A percentile compares a stretch with the other conserved stretches of the same genome.
phyloP scores from a whole-genome alignment of 2,329 filamentous ascomycete species.

The Sarocladium strictum region DNA sequence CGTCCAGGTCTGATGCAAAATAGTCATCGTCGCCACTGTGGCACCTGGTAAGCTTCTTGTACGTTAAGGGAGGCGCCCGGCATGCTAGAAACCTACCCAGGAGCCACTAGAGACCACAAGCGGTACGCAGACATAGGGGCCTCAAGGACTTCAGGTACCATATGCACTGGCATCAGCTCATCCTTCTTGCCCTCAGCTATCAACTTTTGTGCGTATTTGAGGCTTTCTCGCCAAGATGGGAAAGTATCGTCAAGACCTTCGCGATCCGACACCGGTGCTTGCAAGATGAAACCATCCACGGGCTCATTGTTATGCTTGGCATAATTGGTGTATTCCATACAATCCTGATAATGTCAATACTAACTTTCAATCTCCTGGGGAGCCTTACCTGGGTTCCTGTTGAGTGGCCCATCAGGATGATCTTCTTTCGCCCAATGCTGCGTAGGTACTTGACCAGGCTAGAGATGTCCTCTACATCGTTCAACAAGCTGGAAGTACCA shows the following conservation, averaged over 20 bases:
- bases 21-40: constrained; percentile 72
- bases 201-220: constrained; percentile 47
- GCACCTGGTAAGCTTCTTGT: background rate
- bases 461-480: constrained; percentile 49
- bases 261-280: constrained; percentile 74
- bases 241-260: constrained; percentile 51
- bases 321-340: constrained; percentile 46
- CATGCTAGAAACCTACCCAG: constrained; percentile 37
- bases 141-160: constrained; percentile 33
- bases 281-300: constrained; percentile 71
- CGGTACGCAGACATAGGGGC: constrained; percentile 47
- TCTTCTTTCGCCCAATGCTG: constrained; percentile 40
- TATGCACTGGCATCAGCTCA: constrained; percentile 47
- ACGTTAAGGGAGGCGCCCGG: background rate
- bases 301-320: constrained; percentile 38
- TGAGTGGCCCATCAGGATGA: constrained; percentile 53
- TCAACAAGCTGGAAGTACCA: constrained; percentile 41
- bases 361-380: background rate
- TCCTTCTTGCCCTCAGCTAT: constrained; percentile 47
- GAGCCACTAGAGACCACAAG: constrained; percentile 42
- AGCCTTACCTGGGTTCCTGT: constrained; percentile 48
- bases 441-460: constrained; percentile 48
- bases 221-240: constrained; percentile 35
- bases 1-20: constrained; percentile 72
- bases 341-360: constrained; percentile 36